A percentile compares a stretch with the other conserved stretches of the same genome.
Evolutionary conservation across 768 basidiomycete species (phyloP).

Genomic region (Pleurotus ostreatus): DNA sequence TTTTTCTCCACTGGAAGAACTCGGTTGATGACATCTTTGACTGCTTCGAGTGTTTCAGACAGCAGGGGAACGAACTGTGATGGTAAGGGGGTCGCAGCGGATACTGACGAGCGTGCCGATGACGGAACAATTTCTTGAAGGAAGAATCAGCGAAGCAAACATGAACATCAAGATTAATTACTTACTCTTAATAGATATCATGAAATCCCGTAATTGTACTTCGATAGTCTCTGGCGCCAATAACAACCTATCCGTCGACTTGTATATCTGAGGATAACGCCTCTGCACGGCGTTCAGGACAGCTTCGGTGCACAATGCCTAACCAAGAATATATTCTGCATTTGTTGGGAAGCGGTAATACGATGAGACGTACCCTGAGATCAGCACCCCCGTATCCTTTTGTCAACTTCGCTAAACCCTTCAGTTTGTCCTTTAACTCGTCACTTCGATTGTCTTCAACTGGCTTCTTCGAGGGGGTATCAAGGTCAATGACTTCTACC

Average conservation of each 20-base stretch:
- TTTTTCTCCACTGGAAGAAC: slow-evolving; percentile 81
- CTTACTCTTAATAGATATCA: slow-evolving; percentile 95
- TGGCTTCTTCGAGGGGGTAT: background rate
- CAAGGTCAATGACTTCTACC: slow-evolving; percentile 38
- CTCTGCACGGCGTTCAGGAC: slow-evolving; percentile 95
- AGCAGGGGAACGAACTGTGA: slow-evolving; percentile 80
- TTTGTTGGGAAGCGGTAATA: background rate
- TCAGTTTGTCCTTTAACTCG: slow-evolving; percentile 19
- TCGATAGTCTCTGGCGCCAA: slow-evolving; percentile 83
- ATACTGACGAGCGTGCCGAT: slow-evolving; percentile 86
- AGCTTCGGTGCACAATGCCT: slow-evolving; percentile 96
- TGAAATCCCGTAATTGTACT: slow-evolving; percentile 87
- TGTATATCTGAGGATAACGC: slow-evolving; percentile 96
- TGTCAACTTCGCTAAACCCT: slow-evolving; percentile 79
- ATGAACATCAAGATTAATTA: slow-evolving; percentile 11
- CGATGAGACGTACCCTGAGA: slow-evolving; percentile 62
- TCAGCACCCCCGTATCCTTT: slow-evolving; percentile 99
- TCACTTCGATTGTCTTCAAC: background rate
- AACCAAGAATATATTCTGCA: slow-evolving; percentile 6
- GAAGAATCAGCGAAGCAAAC: slow-evolving; percentile 4
- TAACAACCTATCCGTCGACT: slow-evolving; percentile 78
- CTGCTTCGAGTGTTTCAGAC: slow-evolving; percentile 58
- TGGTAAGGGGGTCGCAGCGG: slow-evolving; percentile 82
- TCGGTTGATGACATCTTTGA: slow-evolving; percentile 67
- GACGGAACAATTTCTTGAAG: slow-evolving; percentile 85